Base-by-base conservation (phyloP, 371 early-diverging fungal genomes). In the Syncephalastrum contaminatum region DNA sequence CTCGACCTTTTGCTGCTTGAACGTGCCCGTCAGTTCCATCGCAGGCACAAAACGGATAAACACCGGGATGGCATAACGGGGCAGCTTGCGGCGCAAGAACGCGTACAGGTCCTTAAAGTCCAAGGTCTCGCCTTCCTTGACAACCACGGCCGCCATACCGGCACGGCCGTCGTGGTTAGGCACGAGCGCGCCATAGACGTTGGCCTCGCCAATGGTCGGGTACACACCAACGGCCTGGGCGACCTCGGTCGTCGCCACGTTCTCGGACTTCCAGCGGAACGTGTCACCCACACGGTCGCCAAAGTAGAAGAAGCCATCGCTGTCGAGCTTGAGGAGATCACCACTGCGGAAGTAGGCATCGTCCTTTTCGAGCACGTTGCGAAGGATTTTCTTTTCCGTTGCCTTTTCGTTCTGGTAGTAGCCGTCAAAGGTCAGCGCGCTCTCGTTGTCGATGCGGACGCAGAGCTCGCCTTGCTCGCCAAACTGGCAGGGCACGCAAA, bases 241-340 rank as follows among this genome's bases (percentile, higher is more conserved):
- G 2, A 89, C 86, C 64, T 89, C 88, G 4, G 77, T 73, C 13
- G 88, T 85, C 13, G 85, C 72, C 14, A 88, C 86, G 51, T 88
- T 88, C 62, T 88, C 87, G 21, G 79, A 20, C 18, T n/a, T 24
- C 88, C 88, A 88, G 14, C 88, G 70, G 70, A 88, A 90, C 0
- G 89, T 85, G 42, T 90, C 90, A 2, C 90, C 90, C 16, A 84
- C 64, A 20, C 91, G 83, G 49, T 89, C 90, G 13, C 79, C 82
- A 75, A 90, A 89, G 70, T 83, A 87, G 59, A 68, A 85, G 64
- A 73, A 86, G 2, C 86, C 87, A 12, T 80, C 68, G 5, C 53
- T 27, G 56, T 84, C 82, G 14, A 63, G 65, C 30, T 66, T 70
- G 18, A 88, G 60, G 21, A 89, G 62, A 56, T 89, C 89, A 10